Conservation (phyloP, 345 rosid species). For the Garcia nutans region DNA sequence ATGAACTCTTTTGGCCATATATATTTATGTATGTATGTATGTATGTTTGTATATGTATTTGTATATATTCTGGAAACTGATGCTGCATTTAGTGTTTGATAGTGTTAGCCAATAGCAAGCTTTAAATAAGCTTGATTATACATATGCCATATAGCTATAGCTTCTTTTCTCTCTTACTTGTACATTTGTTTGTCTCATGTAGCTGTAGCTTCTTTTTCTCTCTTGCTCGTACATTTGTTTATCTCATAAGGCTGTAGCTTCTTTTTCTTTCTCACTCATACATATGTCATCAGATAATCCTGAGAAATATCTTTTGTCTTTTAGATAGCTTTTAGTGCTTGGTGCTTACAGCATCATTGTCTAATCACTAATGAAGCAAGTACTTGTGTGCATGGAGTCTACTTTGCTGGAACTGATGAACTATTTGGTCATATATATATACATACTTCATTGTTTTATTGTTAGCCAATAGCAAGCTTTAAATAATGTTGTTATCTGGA, state of each 20-base stretch:
- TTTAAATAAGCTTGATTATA: background rate
- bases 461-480: background rate
- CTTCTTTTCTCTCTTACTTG: too few species aligned
- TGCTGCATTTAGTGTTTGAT: background rate
- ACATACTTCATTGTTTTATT: conserved; percentile 2
- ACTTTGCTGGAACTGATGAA: background rate
- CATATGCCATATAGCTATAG: background rate
- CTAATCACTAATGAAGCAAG: background rate
- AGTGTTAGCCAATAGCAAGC: conserved; percentile 8
- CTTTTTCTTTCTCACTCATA: background rate
- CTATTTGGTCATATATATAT: background rate
- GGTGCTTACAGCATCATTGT: background rate
- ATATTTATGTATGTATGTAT: background rate
- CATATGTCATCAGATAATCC: background rate
- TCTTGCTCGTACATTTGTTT: too few species aligned
- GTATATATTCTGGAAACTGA: too few species aligned
- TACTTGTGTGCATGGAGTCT: background rate
- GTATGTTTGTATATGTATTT: too few species aligned
- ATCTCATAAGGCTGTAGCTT: too few species aligned
- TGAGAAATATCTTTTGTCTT: background rate
- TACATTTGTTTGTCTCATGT: too few species aligned
- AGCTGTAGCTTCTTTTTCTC: too few species aligned
- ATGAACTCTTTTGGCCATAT: background rate
- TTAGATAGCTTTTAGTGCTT: background rate
- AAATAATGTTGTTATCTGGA: conserved; percentile 18